phyloP scores from a whole-genome alignment of 176 grass and related monocot species.

The Aegilops umbellulata region DNA sequence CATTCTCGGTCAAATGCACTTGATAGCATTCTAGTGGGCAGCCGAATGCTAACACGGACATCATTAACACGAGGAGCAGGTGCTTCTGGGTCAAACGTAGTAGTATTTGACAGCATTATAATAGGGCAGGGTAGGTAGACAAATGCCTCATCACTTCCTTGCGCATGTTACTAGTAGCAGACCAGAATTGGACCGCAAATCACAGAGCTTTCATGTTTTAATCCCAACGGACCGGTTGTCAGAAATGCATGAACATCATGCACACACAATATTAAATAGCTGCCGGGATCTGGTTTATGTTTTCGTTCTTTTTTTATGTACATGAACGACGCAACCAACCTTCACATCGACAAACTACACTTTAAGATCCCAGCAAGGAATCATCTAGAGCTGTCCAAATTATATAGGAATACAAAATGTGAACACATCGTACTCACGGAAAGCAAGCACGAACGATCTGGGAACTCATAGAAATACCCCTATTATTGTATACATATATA shows the following conservation, averaged over 20 bases:
- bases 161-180: constrained; percentile 13
- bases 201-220: background rate
- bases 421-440: background rate
- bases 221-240: background rate
- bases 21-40: background rate
- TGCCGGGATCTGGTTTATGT: background rate
- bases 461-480: background rate
- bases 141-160: background rate
- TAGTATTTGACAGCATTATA: background rate
- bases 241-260: background rate
- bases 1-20: background rate
- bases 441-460: background rate
- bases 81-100: background rate
- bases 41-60: background rate
- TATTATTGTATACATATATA: background rate
- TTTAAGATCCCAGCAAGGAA: background rate
- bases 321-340: background rate
- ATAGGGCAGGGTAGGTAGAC: background rate
- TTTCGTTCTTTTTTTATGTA: background rate
- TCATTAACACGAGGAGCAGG: background rate
- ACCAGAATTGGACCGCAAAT: constrained; percentile 12
- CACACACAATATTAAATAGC: background rate
- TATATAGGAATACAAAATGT: background rate
- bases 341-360: background rate
- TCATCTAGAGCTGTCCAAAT: background rate